A percentile compares a stretch with the other conserved stretches of the same genome.
Conservation (phyloP, 139 green algal species). For the Tetradesmus obliquus region DNA sequence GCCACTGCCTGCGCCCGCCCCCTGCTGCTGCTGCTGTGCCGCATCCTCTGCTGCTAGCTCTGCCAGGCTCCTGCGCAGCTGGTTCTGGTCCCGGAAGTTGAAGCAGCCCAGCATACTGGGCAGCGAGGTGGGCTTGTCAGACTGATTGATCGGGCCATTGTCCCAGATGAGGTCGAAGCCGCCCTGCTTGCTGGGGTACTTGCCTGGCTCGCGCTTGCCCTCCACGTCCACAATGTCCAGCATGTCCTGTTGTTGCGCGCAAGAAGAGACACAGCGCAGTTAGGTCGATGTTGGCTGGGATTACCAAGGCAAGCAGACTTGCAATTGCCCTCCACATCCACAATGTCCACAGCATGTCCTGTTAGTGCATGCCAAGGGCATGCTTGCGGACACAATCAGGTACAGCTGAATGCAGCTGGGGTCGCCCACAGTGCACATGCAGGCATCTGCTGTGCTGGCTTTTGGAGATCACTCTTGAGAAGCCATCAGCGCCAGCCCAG, state of each 20-base stretch:
- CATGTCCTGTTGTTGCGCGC: conserved; percentile 54
- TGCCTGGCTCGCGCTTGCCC: conserved; percentile 57
- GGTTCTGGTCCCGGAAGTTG: conserved; percentile 46
- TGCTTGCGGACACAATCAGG: too few relatives aligned
- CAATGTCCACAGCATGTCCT: neutral
- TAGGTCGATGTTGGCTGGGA: neutral
- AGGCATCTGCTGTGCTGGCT: too few relatives aligned
- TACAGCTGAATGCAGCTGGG: too few relatives aligned
- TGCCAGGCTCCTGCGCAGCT: neutral
- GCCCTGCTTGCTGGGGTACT: conserved; percentile 56
- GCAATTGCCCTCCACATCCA: neutral
- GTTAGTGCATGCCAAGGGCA: neutral
- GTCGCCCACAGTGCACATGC: too few relatives aligned
- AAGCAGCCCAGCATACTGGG: conserved; percentile 67
- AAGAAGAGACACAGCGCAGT: neutral
- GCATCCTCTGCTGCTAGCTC: neutral
- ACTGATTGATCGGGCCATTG: conserved; percentile 54
- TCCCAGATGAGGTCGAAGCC: conserved; percentile 89
- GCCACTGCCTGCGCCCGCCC: too few relatives aligned
- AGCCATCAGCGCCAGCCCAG: too few relatives aligned
- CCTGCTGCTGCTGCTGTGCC: neutral
- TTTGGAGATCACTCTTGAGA: too few relatives aligned
- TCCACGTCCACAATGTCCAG: conserved; percentile 72
- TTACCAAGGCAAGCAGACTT: neutral
- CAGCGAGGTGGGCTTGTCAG: conserved; percentile 59